phyloP scores from a whole-genome alignment of 495 filamentous ascomycete species.

The Aspergillus sparsus region DNA sequence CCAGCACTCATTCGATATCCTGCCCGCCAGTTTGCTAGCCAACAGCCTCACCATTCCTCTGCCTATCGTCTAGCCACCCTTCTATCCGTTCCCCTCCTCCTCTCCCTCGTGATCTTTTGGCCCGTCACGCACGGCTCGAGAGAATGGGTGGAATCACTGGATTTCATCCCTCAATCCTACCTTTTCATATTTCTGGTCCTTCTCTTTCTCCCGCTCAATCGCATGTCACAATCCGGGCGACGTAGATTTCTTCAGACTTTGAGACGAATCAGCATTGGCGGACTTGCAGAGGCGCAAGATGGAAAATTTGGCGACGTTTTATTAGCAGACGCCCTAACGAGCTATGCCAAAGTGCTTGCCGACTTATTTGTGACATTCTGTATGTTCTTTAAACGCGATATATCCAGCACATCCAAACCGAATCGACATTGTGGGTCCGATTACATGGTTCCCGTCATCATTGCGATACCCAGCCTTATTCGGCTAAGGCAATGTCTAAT shows the following conservation, averaged over 20 bases:
- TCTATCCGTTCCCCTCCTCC: constrained; percentile 65
- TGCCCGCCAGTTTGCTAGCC: constrained; percentile 59
- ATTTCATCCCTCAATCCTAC: constrained; percentile 79
- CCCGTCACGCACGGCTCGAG: constrained; percentile 66
- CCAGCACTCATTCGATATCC: constrained; percentile 80
- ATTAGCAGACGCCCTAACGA: constrained; percentile 91
- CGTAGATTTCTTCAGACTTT: constrained; percentile 70
- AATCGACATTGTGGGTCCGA: constrained; percentile 77
- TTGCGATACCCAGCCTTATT: constrained; percentile 79
- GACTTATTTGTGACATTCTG: constrained; percentile 87
- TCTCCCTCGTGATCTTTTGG: constrained; percentile 83
- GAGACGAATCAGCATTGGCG: constrained; percentile 72
- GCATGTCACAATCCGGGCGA: constrained; percentile 70
- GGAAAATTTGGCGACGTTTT: constrained; percentile 93
- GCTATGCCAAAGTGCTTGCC: constrained; percentile 86
- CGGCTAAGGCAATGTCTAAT: constrained; percentile 90
- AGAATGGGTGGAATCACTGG: constrained; percentile 67
- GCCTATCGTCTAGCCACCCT: constrained; percentile 80
- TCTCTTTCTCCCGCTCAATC: constrained; percentile 72
- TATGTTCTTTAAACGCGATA: constrained; percentile 75
- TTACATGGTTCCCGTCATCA: constrained; percentile 74
- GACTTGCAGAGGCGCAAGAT: constrained; percentile 75
- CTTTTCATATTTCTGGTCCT: constrained; percentile 67
- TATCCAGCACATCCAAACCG: constrained; percentile 75
- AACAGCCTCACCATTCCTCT: constrained; percentile 72